Evolutionary conservation across 2,329 filamentous ascomycete species (phyloP).

Genomic region (Aspergillus proliferans): DNA sequence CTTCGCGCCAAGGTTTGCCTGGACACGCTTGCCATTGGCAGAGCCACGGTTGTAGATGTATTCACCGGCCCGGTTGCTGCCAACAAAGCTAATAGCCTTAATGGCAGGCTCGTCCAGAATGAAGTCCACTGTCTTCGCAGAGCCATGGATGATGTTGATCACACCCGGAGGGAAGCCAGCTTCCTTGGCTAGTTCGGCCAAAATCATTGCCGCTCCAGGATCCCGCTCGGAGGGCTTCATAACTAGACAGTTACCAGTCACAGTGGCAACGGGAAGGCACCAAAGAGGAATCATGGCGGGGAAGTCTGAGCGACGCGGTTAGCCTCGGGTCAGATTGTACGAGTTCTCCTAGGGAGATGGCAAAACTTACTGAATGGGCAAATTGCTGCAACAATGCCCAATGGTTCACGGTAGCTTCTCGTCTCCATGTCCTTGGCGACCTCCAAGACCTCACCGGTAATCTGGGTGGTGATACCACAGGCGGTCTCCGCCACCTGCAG

Average conservation of each 20-base stretch:
- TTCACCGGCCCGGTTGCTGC: slow-evolving; percentile 62
- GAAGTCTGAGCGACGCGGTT: slow-evolving; percentile 46
- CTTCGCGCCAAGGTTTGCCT: slow-evolving; percentile 64
- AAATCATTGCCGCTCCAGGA: slow-evolving; percentile 60
- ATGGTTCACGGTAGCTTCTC: slow-evolving; percentile 57
- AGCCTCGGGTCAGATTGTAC: slow-evolving; percentile 7
- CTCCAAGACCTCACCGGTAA: slow-evolving; percentile 61
- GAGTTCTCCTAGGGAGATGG: not conserved
- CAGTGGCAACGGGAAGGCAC: slow-evolving; percentile 59
- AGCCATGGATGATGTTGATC: slow-evolving; percentile 61
- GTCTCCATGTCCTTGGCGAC: slow-evolving; percentile 68
- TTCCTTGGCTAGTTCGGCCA: slow-evolving; percentile 57
- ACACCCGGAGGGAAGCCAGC: slow-evolving; percentile 61
- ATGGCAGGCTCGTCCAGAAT: slow-evolving; percentile 63
- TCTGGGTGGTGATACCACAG: slow-evolving; percentile 61
- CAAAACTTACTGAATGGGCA: slow-evolving; percentile 56
- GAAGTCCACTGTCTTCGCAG: slow-evolving; percentile 61
- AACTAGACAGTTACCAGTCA: slow-evolving; percentile 60
- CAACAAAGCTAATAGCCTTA: slow-evolving; percentile 64
- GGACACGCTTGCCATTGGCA: slow-evolving; percentile 64
- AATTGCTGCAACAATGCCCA: slow-evolving; percentile 60
- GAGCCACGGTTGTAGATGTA: slow-evolving; percentile 63
- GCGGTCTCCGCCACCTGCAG: slow-evolving; percentile 62
- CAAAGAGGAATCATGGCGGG: slow-evolving; percentile 66
- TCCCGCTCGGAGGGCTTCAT: slow-evolving; percentile 63